Percentiles rank a stretch among this genome's conserved stretches.
Conservation (phyloP, 768 basidiomycete species). For the Polyporus arcularius region DNA sequence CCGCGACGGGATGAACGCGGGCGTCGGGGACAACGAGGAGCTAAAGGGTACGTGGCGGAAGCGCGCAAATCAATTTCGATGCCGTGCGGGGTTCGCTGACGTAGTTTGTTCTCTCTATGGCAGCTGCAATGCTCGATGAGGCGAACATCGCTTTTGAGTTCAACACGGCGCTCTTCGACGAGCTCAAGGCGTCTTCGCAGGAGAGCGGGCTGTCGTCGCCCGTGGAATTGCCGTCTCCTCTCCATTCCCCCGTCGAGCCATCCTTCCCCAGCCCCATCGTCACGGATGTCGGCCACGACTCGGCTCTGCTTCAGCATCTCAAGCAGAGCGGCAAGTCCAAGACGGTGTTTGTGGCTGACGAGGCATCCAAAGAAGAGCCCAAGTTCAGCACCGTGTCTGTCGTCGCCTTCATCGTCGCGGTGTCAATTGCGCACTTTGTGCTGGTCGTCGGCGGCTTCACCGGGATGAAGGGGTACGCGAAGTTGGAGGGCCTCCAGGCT, state of each 20-base stretch:
- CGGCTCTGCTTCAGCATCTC: background rate
- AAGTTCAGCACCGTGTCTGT: slow-evolving; percentile 21
- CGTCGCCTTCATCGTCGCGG: slow-evolving; percentile 31
- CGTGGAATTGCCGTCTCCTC: slow-evolving; percentile 8
- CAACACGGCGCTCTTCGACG: slow-evolving; percentile 33
- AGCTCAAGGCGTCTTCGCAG: slow-evolving; percentile 24
- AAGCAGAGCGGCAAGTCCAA: slow-evolving; percentile 4
- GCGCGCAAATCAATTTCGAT: background rate
- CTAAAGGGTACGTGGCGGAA: slow-evolving; percentile 30
- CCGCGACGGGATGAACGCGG: slow-evolving; percentile 43
- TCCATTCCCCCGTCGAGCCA: slow-evolving; percentile 12
- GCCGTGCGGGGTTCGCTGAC: background rate
- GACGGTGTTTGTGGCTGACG: slow-evolving; percentile 12
- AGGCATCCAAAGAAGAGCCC: slow-evolving; percentile 7
- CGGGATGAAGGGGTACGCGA: slow-evolving; percentile 24
- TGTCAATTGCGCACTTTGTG: slow-evolving; percentile 30
- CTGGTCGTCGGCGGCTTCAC: slow-evolving; percentile 34
- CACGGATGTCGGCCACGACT: slow-evolving; percentile 8
- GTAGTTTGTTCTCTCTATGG: background rate
- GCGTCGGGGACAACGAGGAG: slow-evolving; percentile 33
- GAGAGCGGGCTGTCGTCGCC: slow-evolving; percentile 2
- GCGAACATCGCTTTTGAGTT: slow-evolving; percentile 36
- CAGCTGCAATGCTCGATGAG: slow-evolving; percentile 33
- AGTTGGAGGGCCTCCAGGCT: slow-evolving; percentile 22
- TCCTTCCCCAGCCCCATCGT: background rate